These are phyloP conservation scores for Acacia concinna DNA, from an alignment of 331 rosid species.

Conservation along the genomic window DNA sequence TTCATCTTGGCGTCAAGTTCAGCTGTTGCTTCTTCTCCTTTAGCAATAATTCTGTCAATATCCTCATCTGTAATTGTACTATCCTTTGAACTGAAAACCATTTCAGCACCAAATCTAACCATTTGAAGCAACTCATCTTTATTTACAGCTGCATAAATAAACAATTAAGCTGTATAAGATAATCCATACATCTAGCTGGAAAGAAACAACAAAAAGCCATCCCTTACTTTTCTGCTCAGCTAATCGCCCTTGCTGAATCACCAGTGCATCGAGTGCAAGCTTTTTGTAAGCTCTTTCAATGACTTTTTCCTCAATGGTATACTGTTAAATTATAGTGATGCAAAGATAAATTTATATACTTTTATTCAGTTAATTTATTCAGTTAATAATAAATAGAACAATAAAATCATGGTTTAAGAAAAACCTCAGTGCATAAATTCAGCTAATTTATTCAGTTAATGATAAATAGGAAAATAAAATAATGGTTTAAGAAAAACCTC, in stretches of 20 bases:
- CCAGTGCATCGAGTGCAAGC: constrained; percentile 99
- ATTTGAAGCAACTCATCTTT: constrained; percentile 98
- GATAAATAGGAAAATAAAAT: constrained; percentile 12
- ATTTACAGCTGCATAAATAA: constrained; percentile 79
- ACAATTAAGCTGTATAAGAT: constrained; percentile 23
- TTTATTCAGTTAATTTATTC: too few relatives aligned
- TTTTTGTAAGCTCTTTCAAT: constrained; percentile 99
- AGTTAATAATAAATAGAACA: constrained; percentile 17
- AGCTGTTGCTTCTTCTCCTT: constrained; percentile 99
- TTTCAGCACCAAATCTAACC: constrained; percentile 99
- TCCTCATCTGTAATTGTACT: constrained; percentile 98
- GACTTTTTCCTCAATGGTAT: constrained; percentile 95
- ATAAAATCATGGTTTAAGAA: background rate
- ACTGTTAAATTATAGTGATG: constrained; percentile 48
- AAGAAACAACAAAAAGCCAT: constrained; percentile 23
- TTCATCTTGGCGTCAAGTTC: constrained; percentile 99
- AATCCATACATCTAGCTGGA: constrained; percentile 9
- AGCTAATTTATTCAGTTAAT: background rate
- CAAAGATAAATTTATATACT: constrained; percentile 17
- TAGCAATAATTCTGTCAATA: constrained; percentile 95
- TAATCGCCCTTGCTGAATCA: constrained; percentile 96
- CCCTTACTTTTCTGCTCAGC: constrained; percentile 95
- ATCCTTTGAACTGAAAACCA: constrained; percentile 99
- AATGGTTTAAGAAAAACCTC: constrained; percentile 57
- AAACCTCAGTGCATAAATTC: constrained; percentile 96